Conservation (phyloP, 306 rosid species). For the Glycyrrhiza uralensis region DNA sequence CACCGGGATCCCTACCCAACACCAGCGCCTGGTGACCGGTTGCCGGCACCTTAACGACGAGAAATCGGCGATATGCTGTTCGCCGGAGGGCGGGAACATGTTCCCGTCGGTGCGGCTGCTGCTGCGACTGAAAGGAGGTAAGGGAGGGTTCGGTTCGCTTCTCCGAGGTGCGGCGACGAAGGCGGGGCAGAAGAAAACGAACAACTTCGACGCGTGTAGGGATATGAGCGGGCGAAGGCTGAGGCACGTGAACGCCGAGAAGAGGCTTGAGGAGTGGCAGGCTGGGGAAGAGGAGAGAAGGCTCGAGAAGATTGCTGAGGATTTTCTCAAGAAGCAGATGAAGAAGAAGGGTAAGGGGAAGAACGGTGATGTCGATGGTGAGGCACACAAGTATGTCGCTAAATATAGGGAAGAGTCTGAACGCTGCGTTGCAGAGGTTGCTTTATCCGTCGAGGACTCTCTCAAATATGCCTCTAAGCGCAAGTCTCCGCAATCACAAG, state of each 20-base stretch:
- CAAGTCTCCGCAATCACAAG: conserved; percentile 28
- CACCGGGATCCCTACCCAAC: conserved; percentile 66
- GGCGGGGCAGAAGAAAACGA: conserved; percentile 97
- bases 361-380: conserved; percentile 70
- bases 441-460: conserved; percentile 69
- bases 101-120: conserved; percentile 71
- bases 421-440: conserved; percentile 70
- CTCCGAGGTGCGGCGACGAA: conserved; percentile 92
- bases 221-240: conserved; percentile 97
- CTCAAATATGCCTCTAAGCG: conserved; percentile 45
- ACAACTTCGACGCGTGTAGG: conserved; percentile 91
- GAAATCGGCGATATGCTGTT: conserved; percentile 43
- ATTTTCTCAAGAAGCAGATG: conserved; percentile 64
- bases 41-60: conserved; percentile 45
- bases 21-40: conserved; percentile 76
- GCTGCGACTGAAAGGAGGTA: conserved; percentile 75
- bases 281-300: conserved; percentile 69
- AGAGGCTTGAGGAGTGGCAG: conserved; percentile 88
- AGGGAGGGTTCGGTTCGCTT: conserved; percentile 95
- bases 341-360: conserved; percentile 92
- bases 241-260: conserved; percentile 97
- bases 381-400: conserved; percentile 73
- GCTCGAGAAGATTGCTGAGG: conserved; percentile 78
- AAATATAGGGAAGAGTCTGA: conserved; percentile 77
- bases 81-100: conserved; percentile 24